These are phyloP conservation scores for Pleurostoma richardsiae DNA, from an alignment of 2,329 filamentous ascomycete genomes.

Conservation along the genomic window DNA sequence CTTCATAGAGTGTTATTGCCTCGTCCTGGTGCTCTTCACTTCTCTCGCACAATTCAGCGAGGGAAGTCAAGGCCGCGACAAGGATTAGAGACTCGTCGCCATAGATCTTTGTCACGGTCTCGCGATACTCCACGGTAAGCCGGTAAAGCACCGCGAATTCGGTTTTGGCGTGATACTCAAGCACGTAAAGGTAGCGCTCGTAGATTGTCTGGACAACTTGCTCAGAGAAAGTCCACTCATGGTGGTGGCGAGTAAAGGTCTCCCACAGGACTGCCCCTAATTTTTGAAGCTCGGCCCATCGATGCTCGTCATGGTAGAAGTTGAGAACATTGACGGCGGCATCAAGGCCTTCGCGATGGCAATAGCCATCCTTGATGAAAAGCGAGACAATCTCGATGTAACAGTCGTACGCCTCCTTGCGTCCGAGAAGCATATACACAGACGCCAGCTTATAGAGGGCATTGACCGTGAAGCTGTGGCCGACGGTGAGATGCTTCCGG, in stretches of 20 bases:
- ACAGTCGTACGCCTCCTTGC: slow-evolving; percentile 25
- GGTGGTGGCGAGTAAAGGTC: slow-evolving; percentile 34
- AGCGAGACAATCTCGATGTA: slow-evolving; percentile 30
- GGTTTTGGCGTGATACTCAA: slow-evolving; percentile 35
- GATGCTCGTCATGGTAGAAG: slow-evolving; percentile 36
- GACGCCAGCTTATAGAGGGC: slow-evolving; percentile 22
- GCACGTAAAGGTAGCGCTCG: slow-evolving; percentile 38
- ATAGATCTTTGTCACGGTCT: slow-evolving; percentile 33
- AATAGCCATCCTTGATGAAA: slow-evolving; percentile 24
- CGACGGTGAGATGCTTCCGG: slow-evolving; percentile 17
- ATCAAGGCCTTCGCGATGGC: slow-evolving; percentile 35
- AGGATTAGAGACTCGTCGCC: slow-evolving; percentile 20
- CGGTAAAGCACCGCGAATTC: slow-evolving; percentile 38
- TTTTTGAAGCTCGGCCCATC: slow-evolving; percentile 38
- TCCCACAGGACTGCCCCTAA: slow-evolving; percentile 42
- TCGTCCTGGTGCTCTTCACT: slow-evolving; percentile 36
- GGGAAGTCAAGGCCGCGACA: slow-evolving; percentile 25
- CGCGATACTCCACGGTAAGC: slow-evolving; percentile 41
- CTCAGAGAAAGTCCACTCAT: slow-evolving; percentile 31
- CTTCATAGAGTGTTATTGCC: slow-evolving; percentile 37
- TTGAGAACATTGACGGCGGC: slow-evolving; percentile 37
- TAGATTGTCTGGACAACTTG: slow-evolving; percentile 39
- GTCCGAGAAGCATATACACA: slow-evolving; percentile 19
- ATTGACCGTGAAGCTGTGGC: slow-evolving; percentile 27
- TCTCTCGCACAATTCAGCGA: slow-evolving; percentile 40